Percentiles rank a stretch among this genome's conserved stretches.
Conservation (phyloP, 768 basidiomycete species). For the Pleurotus eryngii region DNA sequence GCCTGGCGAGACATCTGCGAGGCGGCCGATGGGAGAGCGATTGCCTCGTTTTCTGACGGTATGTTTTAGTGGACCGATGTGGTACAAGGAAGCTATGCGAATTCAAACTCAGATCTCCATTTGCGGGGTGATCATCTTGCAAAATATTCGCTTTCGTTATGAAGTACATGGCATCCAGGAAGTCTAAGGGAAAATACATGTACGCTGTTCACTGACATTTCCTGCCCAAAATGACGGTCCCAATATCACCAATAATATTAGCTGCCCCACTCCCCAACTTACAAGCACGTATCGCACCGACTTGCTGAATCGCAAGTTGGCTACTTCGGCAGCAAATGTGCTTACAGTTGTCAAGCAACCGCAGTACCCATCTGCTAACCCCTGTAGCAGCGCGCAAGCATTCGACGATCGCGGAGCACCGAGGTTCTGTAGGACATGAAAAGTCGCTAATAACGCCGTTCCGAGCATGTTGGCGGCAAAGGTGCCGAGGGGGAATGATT, state of each 20-base stretch:
- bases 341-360: constrained; percentile 93
- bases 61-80: neutral
- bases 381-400: constrained; percentile 74
- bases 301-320: constrained; percentile 50
- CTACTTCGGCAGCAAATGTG: constrained; percentile 84
- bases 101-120: constrained; percentile 11
- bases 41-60: constrained; percentile 21
- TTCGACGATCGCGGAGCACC: constrained; percentile 39
- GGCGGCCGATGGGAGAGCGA: constrained; percentile 10
- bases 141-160: neutral
- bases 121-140: neutral
- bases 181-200: constrained; percentile 43
- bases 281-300: constrained; percentile 65
- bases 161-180: neutral
- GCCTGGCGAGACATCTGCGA: constrained; percentile 35
- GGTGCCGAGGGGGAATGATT: constrained; percentile 74
- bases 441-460: constrained; percentile 76
- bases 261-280: constrained; percentile 71
- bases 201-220: constrained; percentile 37
- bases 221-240: constrained; percentile 60
- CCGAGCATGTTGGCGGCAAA: constrained; percentile 72
- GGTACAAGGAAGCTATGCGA: neutral
- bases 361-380: constrained; percentile 88
- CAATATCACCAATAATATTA: constrained; percentile 66
- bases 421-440: constrained; percentile 67